Evolutionary conservation across 371 early-diverging fungal genomes (phyloP), one percentile per base, ranked within the genome.

Genomic region (Rhizopus arrhizus): DNA sequence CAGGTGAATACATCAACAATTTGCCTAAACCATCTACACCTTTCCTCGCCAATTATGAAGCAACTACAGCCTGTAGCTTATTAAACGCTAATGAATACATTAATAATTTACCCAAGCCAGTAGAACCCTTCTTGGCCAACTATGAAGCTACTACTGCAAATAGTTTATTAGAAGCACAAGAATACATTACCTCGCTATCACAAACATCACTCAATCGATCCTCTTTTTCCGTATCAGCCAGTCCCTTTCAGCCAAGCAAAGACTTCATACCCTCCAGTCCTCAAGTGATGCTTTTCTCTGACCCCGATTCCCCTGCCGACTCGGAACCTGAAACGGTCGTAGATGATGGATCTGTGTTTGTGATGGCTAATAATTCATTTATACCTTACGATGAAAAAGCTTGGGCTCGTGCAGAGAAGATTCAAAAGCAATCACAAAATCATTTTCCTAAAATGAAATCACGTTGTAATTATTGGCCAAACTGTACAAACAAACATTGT

Each of bases 401-500:
- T 22, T 62, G 72, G 72, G 66, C 69, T 11, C 68, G 74, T 16
- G 33, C 52, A 15, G 71, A 78, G 41, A 61, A 59, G 29, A 78
- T 78, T 56, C 69, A 74, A 38, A 68, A 66, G 45, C 78, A 78
- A 56, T 56, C 64, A n/a, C 75, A 75, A 42, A 53, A 64, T 5
- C 70, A 75, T 40, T 60, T 54, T 8, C 75, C 78, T 33, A 60
- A 61, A 9, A 70, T 80, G 69, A 81, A 80, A 64, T 70, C 80
- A 12, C 73, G 85, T 5, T 84, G 85, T 63, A 66, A 70, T 48
- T 80, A 75, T 60, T 84, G 85, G 85, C 85, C 85, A 9, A 68
- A 70, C 42, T 85, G 85, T 61, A 85, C 83, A 28, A 85, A 85
- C 68, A 82, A 83, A 54, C 75, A 81, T 50, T 85, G 85, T 75